Conservation (phyloP, 2,329 filamentous ascomycete genomes). For the Lecanosticta acicola region DNA sequence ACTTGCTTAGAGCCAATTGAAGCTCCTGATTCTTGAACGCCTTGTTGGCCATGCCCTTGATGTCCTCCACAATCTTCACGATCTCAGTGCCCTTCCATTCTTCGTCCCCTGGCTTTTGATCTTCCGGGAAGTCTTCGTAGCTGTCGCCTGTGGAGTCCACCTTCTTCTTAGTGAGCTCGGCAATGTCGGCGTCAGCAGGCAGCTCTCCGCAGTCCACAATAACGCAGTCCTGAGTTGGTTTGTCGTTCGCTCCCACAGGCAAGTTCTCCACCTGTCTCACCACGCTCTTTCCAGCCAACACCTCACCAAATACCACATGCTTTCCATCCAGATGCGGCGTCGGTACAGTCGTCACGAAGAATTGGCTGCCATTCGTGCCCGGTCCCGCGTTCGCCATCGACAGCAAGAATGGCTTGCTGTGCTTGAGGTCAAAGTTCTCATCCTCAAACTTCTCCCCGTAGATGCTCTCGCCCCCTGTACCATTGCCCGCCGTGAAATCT, state of each 20-base stretch:
- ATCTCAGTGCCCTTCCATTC: constrained; percentile 63
- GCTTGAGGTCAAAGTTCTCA: constrained; percentile 89
- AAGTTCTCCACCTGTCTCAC: constrained; percentile 87
- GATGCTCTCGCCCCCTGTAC: constrained; percentile 93
- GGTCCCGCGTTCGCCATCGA: constrained; percentile 98
- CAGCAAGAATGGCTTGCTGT: constrained; percentile 86
- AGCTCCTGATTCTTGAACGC: constrained; percentile 79
- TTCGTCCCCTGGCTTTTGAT: constrained; percentile 53
- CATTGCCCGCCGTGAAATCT: constrained; percentile 92
- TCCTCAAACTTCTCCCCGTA: constrained; percentile 97
- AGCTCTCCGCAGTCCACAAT: constrained; percentile 85
- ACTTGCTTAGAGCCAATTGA: constrained; percentile 73
- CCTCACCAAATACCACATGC: constrained; percentile 95
- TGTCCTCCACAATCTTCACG: constrained; percentile 71
- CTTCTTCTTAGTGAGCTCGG: constrained; percentile 59
- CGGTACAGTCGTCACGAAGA: constrained; percentile 94
- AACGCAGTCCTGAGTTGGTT: constrained; percentile 65
- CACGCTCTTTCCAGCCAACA: constrained; percentile 85
- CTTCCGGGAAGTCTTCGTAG: constrained; percentile 94
- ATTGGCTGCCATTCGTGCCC: constrained; percentile 92
- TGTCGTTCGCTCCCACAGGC: constrained; percentile 67
- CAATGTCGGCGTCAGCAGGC: constrained; percentile 59
- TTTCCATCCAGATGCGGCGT: constrained; percentile 93
- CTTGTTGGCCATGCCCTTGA: constrained; percentile 88
- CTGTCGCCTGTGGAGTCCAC: constrained; percentile 80